These are phyloP conservation scores for Suillus americanus DNA, from an alignment of 768 basidiomycete species.

Conservation along the genomic window DNA sequence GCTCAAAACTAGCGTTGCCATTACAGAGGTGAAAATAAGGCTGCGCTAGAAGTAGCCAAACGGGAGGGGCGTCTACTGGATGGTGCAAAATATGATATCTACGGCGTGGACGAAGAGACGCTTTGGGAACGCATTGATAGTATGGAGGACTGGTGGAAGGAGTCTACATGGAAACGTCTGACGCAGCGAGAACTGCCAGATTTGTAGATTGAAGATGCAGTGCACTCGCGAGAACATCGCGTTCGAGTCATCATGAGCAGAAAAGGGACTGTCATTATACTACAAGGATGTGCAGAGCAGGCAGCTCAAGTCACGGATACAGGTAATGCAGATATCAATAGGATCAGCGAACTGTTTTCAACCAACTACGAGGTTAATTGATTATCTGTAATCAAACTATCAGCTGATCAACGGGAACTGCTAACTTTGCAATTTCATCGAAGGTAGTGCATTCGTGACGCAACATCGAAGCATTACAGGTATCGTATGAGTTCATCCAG, in stretches of 20 bases:
- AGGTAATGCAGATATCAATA: background rate
- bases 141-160: constrained; percentile 93
- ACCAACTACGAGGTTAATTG: background rate
- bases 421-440: constrained; percentile 50
- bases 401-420: constrained; percentile 61
- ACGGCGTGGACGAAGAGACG: constrained; percentile 81
- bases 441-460: background rate
- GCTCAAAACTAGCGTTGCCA: constrained; percentile 7
- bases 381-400: background rate
- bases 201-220: constrained; percentile 21
- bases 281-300: background rate
- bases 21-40: constrained; percentile 75
- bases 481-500: constrained; percentile 14
- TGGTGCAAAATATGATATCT: constrained; percentile 82
- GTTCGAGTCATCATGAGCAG: background rate
- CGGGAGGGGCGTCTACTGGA: constrained; percentile 63
- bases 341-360: background rate
- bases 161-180: constrained; percentile 83
- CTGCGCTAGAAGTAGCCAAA: constrained; percentile 78
- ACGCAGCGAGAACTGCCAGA: constrained; percentile 88
- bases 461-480: background rate
- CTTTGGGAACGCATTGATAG: constrained; percentile 80
- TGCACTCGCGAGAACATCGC: background rate
- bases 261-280: background rate
- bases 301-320: background rate